Percentiles rank a stretch among this genome's conserved stretches.
Conservation (phyloP, 192 early-diverging fungal species). For the Backusella psychrophila region DNA sequence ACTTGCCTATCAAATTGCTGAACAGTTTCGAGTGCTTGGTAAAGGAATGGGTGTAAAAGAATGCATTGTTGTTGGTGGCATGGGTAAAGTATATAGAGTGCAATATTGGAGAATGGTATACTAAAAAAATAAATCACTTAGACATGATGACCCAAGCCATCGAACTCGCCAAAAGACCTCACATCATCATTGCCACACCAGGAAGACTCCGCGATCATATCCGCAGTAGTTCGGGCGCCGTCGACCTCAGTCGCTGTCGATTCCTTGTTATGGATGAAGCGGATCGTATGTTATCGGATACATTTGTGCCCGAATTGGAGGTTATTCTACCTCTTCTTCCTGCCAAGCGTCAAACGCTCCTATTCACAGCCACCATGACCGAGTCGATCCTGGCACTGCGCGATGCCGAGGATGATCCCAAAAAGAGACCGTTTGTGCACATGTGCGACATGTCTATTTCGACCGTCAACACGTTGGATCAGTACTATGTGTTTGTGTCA, state of each 20-base stretch:
- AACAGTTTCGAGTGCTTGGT: conserved; percentile 95
- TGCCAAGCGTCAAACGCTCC: conserved; percentile 82
- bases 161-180: conserved; percentile 79
- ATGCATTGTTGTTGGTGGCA: conserved; percentile 88
- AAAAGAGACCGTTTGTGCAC: conserved; percentile 51
- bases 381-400: conserved; percentile 75
- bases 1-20: conserved; percentile 97
- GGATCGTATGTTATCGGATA: conserved; percentile 83
- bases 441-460: conserved; percentile 51
- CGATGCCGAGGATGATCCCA: conserved; percentile 39
- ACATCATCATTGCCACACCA: conserved; percentile 93
- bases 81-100: conserved; percentile 47
- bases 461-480: conserved; percentile 85
- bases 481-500: conserved; percentile 91
- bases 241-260: conserved; percentile 69
- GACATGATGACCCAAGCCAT: conserved; percentile 96
- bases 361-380: conserved; percentile 98
- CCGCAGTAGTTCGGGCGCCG: conserved; percentile 66
- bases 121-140: neutral
- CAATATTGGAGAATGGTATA: neutral
- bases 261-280: conserved; percentile 97
- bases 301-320: conserved; percentile 81
- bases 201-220: conserved; percentile 95
- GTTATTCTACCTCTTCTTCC: conserved; percentile 79
- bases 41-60: conserved; percentile 82